phyloP scores from a whole-genome alignment of 2,329 filamentous ascomycete species.

The Cladosporium phlei region DNA sequence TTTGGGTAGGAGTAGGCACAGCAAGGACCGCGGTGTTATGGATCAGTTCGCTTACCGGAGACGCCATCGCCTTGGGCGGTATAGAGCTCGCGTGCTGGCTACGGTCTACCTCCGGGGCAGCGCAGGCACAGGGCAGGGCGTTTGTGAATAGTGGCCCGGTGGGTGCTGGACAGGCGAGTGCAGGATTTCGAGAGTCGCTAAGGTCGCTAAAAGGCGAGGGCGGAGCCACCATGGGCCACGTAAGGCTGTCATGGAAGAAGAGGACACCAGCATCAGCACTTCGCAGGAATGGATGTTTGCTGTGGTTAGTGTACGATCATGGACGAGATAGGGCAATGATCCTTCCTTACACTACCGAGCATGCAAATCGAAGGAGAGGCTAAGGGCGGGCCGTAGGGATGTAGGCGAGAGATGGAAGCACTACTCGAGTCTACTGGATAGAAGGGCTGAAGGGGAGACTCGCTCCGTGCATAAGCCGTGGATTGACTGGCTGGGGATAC shows the following conservation, averaged over 20 bases:
- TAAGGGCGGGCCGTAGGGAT: background rate
- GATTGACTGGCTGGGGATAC: background rate
- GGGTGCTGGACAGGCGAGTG: background rate
- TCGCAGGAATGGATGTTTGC: no score
- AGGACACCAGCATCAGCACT: no score
- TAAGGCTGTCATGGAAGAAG: constrained; percentile 3
- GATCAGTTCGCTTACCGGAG: constrained; percentile 13
- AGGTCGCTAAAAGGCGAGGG: constrained; percentile 3
- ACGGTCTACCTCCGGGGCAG: no score
- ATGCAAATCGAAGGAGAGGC: constrained; percentile 5
- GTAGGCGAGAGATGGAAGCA: constrained; percentile 11
- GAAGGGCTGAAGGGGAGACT: constrained; percentile 1
- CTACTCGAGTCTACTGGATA: no score
- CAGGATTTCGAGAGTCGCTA: no score
- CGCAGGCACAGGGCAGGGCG: constrained; percentile 6
- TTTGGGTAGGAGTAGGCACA: background rate
- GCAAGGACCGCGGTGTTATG: background rate
- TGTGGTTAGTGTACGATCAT: no score
- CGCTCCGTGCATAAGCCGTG: background rate
- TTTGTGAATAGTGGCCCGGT: background rate
- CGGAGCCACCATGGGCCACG: constrained; percentile 1
- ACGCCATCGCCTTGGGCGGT: constrained; percentile 1
- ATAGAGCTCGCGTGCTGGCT: constrained; percentile 4
- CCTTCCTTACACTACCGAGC: constrained; percentile 3
- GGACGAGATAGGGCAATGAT: no score